Evolutionary conservation across 2,329 filamentous ascomycete genomes (phyloP).

Genomic region (Dichotomopilus funicola): DNA sequence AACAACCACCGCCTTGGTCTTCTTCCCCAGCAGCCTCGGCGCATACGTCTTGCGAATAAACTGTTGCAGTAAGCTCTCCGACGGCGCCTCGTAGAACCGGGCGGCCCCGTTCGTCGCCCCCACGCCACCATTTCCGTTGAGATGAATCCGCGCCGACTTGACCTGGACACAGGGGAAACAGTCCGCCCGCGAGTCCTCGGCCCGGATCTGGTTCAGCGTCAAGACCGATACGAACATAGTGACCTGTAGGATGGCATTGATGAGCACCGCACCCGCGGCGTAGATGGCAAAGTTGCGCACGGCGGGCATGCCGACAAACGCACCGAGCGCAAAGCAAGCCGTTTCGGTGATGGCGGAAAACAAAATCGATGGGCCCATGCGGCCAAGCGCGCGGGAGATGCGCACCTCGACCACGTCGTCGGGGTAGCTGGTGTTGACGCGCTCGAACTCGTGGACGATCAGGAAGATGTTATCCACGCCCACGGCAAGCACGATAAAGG

Average conservation of each 20-base stretch:
- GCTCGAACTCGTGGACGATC: constrained; percentile 96
- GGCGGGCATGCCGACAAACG: constrained; percentile 94
- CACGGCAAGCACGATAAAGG: constrained; percentile 91
- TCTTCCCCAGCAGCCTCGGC: constrained; percentile 70
- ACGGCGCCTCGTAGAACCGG: constrained; percentile 65
- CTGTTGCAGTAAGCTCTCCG: constrained; percentile 74
- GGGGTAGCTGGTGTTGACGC: constrained; percentile 85
- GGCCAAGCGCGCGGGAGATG: constrained; percentile 79
- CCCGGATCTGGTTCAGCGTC: constrained; percentile 81
- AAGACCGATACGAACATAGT: constrained; percentile 95
- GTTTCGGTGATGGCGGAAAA: constrained; percentile 95
- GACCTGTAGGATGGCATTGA: constrained; percentile 94
- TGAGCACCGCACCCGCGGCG: constrained; percentile 89
- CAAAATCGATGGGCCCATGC: constrained; percentile 94
- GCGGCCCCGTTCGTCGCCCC: constrained; percentile 36
- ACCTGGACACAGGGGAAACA: constrained; percentile 87
- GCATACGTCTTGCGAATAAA: constrained; percentile 92
- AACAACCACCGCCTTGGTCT: constrained; percentile 69
- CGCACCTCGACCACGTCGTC: constrained; percentile 82
- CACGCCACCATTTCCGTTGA: constrained; percentile 52
- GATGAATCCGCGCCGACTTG: constrained; percentile 62
- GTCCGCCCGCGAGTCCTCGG: constrained; percentile 82
- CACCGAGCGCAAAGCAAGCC: constrained; percentile 83
- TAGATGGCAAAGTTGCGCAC: constrained; percentile 97
- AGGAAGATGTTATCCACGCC: constrained; percentile 99